Percentiles rank a stretch among this genome's conserved stretches.
phyloP scores from a whole-genome alignment of 164 flowering plant genomes.

The Warburgia ugandensis region DNA sequence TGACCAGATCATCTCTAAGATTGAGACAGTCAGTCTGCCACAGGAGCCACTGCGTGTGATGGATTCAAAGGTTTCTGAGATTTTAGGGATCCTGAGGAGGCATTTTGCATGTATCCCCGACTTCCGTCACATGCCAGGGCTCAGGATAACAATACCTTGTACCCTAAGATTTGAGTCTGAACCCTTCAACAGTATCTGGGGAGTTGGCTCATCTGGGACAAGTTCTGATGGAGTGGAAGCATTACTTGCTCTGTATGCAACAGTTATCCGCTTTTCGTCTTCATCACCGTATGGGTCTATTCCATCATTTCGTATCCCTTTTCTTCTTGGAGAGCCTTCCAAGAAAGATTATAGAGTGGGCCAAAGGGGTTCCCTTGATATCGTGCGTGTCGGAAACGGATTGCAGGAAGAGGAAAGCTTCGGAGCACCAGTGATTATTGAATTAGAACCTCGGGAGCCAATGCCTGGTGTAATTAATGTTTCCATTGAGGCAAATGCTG shows the following conservation, averaged over 20 bases:
- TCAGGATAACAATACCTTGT: conserved; percentile 64
- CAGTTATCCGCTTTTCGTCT: conserved; percentile 67
- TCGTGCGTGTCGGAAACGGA: conserved; percentile 43
- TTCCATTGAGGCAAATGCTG: conserved; percentile 67
- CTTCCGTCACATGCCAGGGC: conserved; percentile 70
- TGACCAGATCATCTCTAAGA: conserved; percentile 18
- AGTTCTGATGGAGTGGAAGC: conserved; percentile 30
- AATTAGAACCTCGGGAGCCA: conserved; percentile 84
- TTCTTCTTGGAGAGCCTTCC: conserved; percentile 66
- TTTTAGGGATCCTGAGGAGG: conserved; percentile 49
- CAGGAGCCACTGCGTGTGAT: conserved; percentile 69
- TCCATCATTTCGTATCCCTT: conserved; percentile 61
- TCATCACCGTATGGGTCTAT: conserved; percentile 85
- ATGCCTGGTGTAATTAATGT: conserved; percentile 80
- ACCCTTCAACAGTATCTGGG: conserved; percentile 52
- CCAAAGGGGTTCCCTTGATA: conserved; percentile 28
- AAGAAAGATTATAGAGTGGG: conserved; percentile 13
- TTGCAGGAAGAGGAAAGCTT: conserved; percentile 23
- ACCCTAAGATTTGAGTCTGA: conserved; percentile 61
- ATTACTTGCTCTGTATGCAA: conserved; percentile 81
- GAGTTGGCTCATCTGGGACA: conserved; percentile 22
- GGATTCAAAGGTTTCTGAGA: conserved; percentile 70
- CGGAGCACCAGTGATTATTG: conserved; percentile 48
- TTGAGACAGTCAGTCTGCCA: conserved; percentile 20
- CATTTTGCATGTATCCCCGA: conserved; percentile 87